These are phyloP conservation scores for Prunus dulcis DNA, from an alignment of 306 rosid species.

Conservation along the genomic window DNA sequence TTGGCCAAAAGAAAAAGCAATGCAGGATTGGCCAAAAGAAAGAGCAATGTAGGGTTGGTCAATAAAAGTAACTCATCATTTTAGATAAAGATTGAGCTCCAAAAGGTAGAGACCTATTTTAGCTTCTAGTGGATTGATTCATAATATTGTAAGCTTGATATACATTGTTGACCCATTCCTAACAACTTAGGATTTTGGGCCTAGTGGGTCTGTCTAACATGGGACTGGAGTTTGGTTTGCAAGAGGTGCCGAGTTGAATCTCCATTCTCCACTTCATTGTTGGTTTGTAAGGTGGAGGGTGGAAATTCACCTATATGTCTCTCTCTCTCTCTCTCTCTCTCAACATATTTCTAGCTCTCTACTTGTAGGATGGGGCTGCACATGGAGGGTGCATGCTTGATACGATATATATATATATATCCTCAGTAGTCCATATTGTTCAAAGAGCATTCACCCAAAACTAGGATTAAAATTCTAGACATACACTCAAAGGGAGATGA, in stretches of 20 bases:
- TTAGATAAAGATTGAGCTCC: background rate
- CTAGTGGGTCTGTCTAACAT: background rate
- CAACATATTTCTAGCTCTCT: too few relatives aligned
- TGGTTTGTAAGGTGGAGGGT: background rate
- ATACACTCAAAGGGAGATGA: background rate
- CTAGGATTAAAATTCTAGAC: background rate
- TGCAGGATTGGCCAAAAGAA: background rate
- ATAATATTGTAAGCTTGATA: background rate
- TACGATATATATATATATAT: background rate
- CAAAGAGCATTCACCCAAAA: background rate
- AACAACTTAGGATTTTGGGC: background rate
- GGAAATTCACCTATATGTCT: background rate
- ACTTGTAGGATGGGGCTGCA: too few relatives aligned
- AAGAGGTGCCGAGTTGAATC: too few relatives aligned
- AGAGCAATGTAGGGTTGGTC: background rate
- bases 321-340: too few relatives aligned
- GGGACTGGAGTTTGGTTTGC: background rate
- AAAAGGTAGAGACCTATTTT: background rate
- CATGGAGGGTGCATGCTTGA: too few relatives aligned
- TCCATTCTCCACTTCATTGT: background rate
- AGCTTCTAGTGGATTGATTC: background rate
- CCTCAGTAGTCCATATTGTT: background rate
- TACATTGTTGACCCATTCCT: background rate
- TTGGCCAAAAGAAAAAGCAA: background rate
- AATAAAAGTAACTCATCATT: background rate